Evolutionary conservation across 2,329 filamentous ascomycete genomes (phyloP).

Genomic region (Talaromyces pinophilus): DNA sequence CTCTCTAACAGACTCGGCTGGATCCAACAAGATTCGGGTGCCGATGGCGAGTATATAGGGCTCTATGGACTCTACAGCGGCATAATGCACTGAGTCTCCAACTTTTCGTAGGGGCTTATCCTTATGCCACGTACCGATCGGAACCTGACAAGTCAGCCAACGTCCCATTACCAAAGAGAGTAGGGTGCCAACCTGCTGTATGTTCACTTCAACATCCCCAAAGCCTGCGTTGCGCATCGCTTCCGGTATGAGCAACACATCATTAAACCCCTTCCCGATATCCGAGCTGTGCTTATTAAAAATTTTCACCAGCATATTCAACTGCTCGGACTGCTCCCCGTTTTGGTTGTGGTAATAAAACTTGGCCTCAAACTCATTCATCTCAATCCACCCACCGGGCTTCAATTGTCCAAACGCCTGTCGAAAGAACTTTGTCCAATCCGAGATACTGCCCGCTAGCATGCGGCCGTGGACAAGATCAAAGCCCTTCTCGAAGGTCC

Average conservation of each 20-base stretch:
- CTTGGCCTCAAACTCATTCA: slow-evolving; percentile 32
- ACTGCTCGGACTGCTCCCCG: slow-evolving; percentile 24
- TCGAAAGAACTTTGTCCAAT: slow-evolving; percentile 28
- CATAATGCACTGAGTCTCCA: slow-evolving; percentile 32
- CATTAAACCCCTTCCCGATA: slow-evolving; percentile 17
- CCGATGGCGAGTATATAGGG: slow-evolving; percentile 30
- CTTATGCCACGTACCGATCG: slow-evolving; percentile 36
- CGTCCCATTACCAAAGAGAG: background rate
- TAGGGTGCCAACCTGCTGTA: slow-evolving; percentile 27
- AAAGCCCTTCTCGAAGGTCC: slow-evolving; percentile 31
- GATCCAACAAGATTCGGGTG: slow-evolving; percentile 31
- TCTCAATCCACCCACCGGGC: slow-evolving; percentile 35
- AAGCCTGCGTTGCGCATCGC: slow-evolving; percentile 38
- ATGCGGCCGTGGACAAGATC: slow-evolving; percentile 38
- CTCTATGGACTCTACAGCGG: slow-evolving; percentile 29
- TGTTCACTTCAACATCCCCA: slow-evolving; percentile 33
- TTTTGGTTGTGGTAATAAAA: slow-evolving; percentile 28
- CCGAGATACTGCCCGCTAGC: slow-evolving; percentile 30
- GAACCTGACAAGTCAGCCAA: slow-evolving; percentile 27
- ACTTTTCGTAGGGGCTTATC: slow-evolving; percentile 32
- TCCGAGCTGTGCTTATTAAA: slow-evolving; percentile 28
- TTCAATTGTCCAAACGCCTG: slow-evolving; percentile 30
- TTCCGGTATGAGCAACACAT: slow-evolving; percentile 27
- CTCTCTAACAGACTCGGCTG: slow-evolving; percentile 31
- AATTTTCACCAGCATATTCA: slow-evolving; percentile 28